Conservation (phyloP, 2,329 filamentous ascomycete species). For the Cercospora janseana region DNA sequence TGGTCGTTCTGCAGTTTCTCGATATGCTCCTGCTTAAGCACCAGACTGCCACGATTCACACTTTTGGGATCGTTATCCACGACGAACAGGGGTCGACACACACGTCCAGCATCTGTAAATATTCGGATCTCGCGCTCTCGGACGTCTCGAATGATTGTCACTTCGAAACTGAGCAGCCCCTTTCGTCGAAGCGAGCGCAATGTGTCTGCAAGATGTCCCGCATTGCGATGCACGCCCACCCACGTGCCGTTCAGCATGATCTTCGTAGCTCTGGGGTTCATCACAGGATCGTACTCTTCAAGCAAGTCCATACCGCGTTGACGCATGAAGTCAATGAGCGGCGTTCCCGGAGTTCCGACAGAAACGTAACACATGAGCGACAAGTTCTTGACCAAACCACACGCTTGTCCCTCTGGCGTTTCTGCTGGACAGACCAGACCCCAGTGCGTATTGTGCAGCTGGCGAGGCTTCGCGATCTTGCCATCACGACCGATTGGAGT, state of each 20-base stretch:
- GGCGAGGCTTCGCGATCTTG: conserved; percentile 95
- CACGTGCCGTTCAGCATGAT: conserved; percentile 97
- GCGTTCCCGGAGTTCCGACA: conserved; percentile 85
- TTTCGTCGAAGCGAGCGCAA: conserved; percentile 53
- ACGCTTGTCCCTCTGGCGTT: conserved; percentile 96
- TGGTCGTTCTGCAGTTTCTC: conserved; percentile 71
- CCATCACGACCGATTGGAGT: conserved; percentile 97
- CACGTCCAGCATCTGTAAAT: conserved; percentile 93
- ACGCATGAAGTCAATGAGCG: conserved; percentile 93
- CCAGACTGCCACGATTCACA: conserved; percentile 70
- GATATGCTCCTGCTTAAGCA: conserved; percentile 82
- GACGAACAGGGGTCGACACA: conserved; percentile 90
- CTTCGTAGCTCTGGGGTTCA: conserved; percentile 88
- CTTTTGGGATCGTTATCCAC: conserved; percentile 81
- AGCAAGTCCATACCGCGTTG: conserved; percentile 93
- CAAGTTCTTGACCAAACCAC: conserved; percentile 95
- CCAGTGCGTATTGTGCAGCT: conserved; percentile 99
- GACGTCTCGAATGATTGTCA: conserved; percentile 93
- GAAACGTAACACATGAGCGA: conserved; percentile 98
- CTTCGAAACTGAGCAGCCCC: conserved; percentile 83
- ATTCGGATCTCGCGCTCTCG: conserved; percentile 98
- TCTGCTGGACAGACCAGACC: conserved; percentile 95
- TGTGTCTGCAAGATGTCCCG: conserved; percentile 71
- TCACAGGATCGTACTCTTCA: conserved; percentile 72
- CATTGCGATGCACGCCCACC: conserved; percentile 92